A percentile compares a stretch with the other conserved stretches of the same genome.
Conservation (phyloP, 148 eudicot species). For the Vaccinium corymbosum region DNA sequence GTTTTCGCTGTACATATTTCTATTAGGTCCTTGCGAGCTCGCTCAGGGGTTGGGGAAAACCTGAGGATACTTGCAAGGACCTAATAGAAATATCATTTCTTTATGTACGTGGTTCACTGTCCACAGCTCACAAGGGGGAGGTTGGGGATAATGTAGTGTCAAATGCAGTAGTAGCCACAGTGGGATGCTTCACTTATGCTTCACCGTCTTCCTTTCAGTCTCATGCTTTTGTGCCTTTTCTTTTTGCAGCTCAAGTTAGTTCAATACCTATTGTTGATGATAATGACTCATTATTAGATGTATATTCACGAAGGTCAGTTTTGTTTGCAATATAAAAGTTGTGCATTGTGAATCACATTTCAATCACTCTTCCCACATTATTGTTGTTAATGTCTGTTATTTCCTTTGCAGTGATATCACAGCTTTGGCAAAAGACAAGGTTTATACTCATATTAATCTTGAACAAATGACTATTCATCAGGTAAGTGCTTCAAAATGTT, state of each 20-base stretch:
- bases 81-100: background rate
- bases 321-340: background rate
- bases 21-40: background rate
- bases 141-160: background rate
- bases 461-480: constrained; percentile 60
- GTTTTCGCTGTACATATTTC: background rate
- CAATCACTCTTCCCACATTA: background rate
- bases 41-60: background rate
- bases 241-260: constrained; percentile 63
- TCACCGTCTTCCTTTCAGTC: background rate
- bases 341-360: constrained; percentile 4
- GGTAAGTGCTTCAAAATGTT: constrained; percentile 25
- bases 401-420: constrained; percentile 54
- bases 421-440: constrained; percentile 58
- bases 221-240: background rate
- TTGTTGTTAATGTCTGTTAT: constrained; percentile 6
- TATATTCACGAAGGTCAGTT: constrained; percentile 61
- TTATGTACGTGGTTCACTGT: background rate
- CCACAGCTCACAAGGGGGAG: background rate
- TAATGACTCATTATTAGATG: constrained; percentile 51
- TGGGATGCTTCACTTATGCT: background rate
- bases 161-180: background rate
- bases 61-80: no score
- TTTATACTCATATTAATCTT: constrained; percentile 53
- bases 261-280: constrained; percentile 69